phyloP scores from a whole-genome alignment of 768 basidiomycete genomes.

The Albatrellus ellisii region DNA sequence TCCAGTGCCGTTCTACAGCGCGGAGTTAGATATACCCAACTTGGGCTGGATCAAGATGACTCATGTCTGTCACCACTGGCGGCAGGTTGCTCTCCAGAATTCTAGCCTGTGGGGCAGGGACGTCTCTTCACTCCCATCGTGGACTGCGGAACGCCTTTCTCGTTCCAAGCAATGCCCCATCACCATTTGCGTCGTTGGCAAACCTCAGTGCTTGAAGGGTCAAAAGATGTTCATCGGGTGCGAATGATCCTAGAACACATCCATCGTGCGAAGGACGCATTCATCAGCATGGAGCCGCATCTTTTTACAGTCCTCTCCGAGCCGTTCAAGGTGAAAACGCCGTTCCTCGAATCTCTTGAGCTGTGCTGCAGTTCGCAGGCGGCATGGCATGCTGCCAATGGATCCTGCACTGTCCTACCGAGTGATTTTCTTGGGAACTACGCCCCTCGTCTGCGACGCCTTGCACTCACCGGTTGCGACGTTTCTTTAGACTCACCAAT shows the following conservation, averaged over 20 bases:
- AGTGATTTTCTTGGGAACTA: background rate
- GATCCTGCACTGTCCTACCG: background rate
- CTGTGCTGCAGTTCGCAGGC: background rate
- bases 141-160: background rate
- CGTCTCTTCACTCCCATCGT: background rate
- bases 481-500: too few species aligned
- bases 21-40: too few species aligned
- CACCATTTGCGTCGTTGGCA: background rate
- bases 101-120: constrained; percentile 1
- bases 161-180: background rate
- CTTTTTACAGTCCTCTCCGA: background rate
- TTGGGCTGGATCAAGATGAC: constrained; percentile 1
- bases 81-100: constrained; percentile 1
- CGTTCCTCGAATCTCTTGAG: background rate
- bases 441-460: background rate
- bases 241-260: background rate
- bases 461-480: background rate
- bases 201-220: background rate
- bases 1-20: background rate
- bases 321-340: background rate
- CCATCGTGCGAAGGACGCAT: background rate
- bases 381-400: background rate
- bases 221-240: too few species aligned
- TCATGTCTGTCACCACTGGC: constrained; percentile 1
- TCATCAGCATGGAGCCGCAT: background rate